Conservation (phyloP, 1,139 yeast genomes). For the Pichia sp. region DNA sequence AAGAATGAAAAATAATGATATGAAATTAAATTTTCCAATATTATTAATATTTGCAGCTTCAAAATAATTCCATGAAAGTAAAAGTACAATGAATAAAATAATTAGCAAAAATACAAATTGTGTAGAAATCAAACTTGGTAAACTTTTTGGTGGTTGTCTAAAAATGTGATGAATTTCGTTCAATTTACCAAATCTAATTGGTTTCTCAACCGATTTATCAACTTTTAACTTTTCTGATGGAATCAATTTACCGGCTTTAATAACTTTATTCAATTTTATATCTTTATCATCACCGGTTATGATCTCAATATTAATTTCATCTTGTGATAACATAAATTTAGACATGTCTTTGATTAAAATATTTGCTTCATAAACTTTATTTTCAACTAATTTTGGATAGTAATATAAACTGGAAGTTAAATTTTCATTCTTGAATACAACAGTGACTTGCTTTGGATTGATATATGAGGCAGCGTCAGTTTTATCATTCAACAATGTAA, state of each 20-base stretch:
- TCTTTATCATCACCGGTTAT: conserved; percentile 25
- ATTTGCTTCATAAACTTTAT: conserved; percentile 17
- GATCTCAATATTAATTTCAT: conserved; percentile 19
- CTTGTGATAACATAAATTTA: conserved; percentile 17
- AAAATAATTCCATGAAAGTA: conserved; percentile 42
- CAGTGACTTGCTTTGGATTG: conserved; percentile 22
- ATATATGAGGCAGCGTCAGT: not conserved
- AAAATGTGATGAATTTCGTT: conserved; percentile 72
- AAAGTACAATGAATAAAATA: conserved; percentile 36
- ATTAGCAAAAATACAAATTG: conserved; percentile 44
- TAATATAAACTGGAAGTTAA: conserved; percentile 14
- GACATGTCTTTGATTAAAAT: conserved; percentile 18
- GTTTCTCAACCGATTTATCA: conserved; percentile 25
- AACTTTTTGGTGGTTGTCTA: conserved; percentile 49
- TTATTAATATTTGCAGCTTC: conserved; percentile 41
- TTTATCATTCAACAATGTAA: conserved; percentile 12
- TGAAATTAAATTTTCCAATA: conserved; percentile 27
- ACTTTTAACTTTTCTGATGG: conserved; percentile 19
- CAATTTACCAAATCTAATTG: conserved; percentile 42
- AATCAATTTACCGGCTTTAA: conserved; percentile 18
- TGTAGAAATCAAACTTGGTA: conserved; percentile 48
- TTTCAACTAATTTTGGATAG: conserved; percentile 20
- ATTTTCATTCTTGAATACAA: conserved; percentile 17
- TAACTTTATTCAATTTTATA: conserved; percentile 13
- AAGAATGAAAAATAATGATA: conserved; percentile 44